These are phyloP conservation scores for Candida morakotiae DNA, from an alignment of 805 yeast species.

Conservation along the genomic window DNA sequence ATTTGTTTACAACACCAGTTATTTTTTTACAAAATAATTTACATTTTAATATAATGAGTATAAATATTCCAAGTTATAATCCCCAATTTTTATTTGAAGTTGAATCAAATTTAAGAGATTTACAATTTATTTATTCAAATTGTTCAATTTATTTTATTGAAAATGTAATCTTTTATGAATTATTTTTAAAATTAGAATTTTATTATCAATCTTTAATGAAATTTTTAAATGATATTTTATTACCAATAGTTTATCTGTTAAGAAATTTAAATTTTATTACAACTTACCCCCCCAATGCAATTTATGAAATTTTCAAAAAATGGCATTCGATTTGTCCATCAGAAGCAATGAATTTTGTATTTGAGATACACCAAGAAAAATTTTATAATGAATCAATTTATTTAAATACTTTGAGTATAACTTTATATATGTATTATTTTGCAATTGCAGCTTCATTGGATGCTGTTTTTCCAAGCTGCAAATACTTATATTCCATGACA, in stretches of 20 bases:
- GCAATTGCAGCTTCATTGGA: conserved; percentile 19
- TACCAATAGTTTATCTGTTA: conserved; percentile 13
- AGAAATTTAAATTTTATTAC: conserved; percentile 14
- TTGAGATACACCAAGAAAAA: not conserved
- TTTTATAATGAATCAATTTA: conserved; percentile 9
- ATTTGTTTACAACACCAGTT: conserved; percentile 4
- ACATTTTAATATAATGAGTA: conserved; percentile 13
- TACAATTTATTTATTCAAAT: conserved; percentile 9
- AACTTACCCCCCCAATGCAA: conserved; percentile 15
- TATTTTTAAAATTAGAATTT: conserved; percentile 5
- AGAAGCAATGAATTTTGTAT: conserved; percentile 11
- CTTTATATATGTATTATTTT: conserved; percentile 19
- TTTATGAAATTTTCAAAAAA: conserved; percentile 15
- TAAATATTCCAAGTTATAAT: conserved; percentile 21
- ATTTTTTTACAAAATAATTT: conserved; percentile 9
- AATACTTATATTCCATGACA: conserved; percentile 19
- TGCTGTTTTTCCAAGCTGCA: conserved; percentile 18
- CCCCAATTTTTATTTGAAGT: conserved; percentile 19
- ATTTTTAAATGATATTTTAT: conserved; percentile 14
- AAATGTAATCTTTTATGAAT: not conserved
- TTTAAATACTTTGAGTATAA: conserved; percentile 14
- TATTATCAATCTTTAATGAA: conserved; percentile 14
- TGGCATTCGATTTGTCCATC: conserved; percentile 20
- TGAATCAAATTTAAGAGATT: conserved; percentile 10
- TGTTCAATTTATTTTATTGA: conserved; percentile 1